Percentiles rank a stretch among this genome's conserved stretches.
Conservation (phyloP, 345 rosid species). For the Erodium maritimum region DNA sequence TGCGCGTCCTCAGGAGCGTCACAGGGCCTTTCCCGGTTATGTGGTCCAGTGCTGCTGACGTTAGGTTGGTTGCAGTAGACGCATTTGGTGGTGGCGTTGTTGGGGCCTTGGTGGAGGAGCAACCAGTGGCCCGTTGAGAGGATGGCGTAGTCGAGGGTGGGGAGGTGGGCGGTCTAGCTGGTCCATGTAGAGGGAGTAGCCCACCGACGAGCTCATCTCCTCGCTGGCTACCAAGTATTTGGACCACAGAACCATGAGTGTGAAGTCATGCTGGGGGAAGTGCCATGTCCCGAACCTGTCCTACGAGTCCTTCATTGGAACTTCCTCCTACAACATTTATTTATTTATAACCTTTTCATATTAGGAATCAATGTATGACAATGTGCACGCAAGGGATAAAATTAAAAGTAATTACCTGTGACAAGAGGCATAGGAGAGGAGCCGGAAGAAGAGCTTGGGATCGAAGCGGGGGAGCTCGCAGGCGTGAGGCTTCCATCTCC, state of each 20-base stretch:
- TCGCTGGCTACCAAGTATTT: conserved; percentile 45
- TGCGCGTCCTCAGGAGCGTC: conserved; percentile 65
- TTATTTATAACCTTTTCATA: no score
- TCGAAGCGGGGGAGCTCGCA: conserved; percentile 66
- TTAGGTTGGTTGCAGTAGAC: conserved; percentile 48
- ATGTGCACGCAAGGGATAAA: background rate
- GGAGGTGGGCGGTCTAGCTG: conserved; percentile 33
- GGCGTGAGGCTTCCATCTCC: conserved; percentile 83
- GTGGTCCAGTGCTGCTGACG: conserved; percentile 32
- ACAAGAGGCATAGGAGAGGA: conserved; percentile 66
- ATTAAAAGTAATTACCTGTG: conserved; percentile 30
- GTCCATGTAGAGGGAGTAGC: conserved; percentile 32
- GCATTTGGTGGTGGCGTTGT: conserved; percentile 31
- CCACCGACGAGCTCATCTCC: conserved; percentile 39
- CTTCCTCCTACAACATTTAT: conserved; percentile 47
- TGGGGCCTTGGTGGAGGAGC: conserved; percentile 26
- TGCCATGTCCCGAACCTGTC: conserved; percentile 63
- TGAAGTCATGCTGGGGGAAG: conserved; percentile 50
- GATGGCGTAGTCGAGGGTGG: conserved; percentile 35
- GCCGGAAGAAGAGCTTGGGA: conserved; percentile 31
- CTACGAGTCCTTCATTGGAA: conserved; percentile 40
- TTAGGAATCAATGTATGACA: no score
- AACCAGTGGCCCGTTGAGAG: conserved; percentile 73
- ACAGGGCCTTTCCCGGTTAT: conserved; percentile 22
- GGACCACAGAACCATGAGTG: conserved; percentile 53